Conservation (phyloP, 1,284 basidiomycete species). For the Erythrobasidium hasegawianum region DNA sequence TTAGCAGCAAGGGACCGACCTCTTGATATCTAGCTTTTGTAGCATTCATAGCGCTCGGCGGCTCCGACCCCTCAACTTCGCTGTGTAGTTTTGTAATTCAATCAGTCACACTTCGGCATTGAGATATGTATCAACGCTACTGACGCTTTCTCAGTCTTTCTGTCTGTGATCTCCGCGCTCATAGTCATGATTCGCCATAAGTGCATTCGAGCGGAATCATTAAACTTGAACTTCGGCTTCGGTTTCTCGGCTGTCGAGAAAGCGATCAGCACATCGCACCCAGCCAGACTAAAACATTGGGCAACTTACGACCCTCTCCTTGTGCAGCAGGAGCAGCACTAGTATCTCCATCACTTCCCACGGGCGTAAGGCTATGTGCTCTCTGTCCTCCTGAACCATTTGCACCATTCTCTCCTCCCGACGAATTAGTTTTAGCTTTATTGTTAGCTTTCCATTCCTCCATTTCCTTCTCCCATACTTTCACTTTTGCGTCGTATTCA, state of each 20-base stretch:
- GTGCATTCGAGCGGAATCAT: slow-evolving; percentile 37
- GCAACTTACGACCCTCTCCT: slow-evolving; percentile 19
- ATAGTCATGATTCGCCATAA: slow-evolving; percentile 36
- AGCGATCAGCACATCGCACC: too few relatives aligned
- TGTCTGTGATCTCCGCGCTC: slow-evolving; percentile 38
- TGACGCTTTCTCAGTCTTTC: slow-evolving; percentile 43
- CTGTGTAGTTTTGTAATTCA: slow-evolving; percentile 20
- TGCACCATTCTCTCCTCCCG: neutral
- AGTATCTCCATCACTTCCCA: slow-evolving; percentile 21
- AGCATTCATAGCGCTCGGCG: slow-evolving; percentile 36
- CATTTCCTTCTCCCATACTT: slow-evolving; percentile 20
- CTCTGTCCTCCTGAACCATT: neutral
- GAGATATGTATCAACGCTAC: slow-evolving; percentile 4
- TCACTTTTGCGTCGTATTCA: slow-evolving; percentile 25
- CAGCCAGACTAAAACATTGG: too few relatives aligned
- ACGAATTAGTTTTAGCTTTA: slow-evolving; percentile 3
- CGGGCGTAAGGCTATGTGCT: slow-evolving; percentile 26
- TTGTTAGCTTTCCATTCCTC: slow-evolving; percentile 17
- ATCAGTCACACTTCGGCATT: neutral
- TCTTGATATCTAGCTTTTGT: slow-evolving; percentile 38
- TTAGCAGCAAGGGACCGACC: slow-evolving; percentile 25
- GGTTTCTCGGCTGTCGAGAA: slow-evolving; percentile 34
- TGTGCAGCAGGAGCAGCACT: slow-evolving; percentile 3
- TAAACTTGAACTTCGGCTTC: slow-evolving; percentile 42
- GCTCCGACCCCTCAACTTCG: slow-evolving; percentile 39